phyloP scores from a whole-genome alignment of 2,329 filamentous ascomycete genomes.

The Orbilia javanica region DNA sequence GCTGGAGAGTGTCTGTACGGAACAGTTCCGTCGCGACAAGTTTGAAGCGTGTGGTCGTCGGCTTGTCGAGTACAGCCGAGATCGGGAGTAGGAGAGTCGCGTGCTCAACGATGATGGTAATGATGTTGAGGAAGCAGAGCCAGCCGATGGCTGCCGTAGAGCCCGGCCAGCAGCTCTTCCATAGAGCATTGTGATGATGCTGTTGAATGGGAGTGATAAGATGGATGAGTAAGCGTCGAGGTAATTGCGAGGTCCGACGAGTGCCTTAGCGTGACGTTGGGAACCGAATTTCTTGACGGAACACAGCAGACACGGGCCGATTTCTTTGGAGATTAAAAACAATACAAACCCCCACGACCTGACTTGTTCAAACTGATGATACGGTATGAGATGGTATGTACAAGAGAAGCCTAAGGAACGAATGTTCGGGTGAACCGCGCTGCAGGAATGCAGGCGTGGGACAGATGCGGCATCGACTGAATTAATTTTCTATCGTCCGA shows the following conservation, averaged over 20 bases:
- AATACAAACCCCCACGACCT: background rate
- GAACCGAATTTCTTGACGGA: background rate
- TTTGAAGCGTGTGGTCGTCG: conserved; percentile 31
- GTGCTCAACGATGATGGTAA: conserved; percentile 28
- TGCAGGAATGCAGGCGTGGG: conserved; percentile 22
- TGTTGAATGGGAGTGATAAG: background rate
- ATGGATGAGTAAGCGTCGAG: conserved; percentile 21
- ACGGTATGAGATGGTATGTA: conserved; percentile 28
- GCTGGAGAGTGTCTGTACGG: conserved; percentile 1
- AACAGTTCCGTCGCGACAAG: conserved; percentile 30
- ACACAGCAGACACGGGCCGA: background rate
- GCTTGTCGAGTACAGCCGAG: conserved; percentile 18
- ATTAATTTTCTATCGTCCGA: conserved; percentile 51
- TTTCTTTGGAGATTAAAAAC: background rate
- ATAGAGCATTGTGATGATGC: conserved; percentile 42
- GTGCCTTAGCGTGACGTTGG: background rate
- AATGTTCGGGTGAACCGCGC: conserved; percentile 13
- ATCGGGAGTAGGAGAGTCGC: conserved; percentile 30
- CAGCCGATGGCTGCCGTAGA: conserved; percentile 30
- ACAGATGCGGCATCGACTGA: conserved; percentile 33
- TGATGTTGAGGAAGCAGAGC: conserved; percentile 10
- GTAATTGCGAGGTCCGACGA: background rate
- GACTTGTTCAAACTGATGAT: background rate
- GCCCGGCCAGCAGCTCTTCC: conserved; percentile 47
- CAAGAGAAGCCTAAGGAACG: conserved; percentile 13